A percentile compares a stretch with the other conserved stretches of the same genome.
These are phyloP conservation scores for Cyberlindnera saturnus DNA, from an alignment of 805 yeast species.

Conservation along the genomic window DNA sequence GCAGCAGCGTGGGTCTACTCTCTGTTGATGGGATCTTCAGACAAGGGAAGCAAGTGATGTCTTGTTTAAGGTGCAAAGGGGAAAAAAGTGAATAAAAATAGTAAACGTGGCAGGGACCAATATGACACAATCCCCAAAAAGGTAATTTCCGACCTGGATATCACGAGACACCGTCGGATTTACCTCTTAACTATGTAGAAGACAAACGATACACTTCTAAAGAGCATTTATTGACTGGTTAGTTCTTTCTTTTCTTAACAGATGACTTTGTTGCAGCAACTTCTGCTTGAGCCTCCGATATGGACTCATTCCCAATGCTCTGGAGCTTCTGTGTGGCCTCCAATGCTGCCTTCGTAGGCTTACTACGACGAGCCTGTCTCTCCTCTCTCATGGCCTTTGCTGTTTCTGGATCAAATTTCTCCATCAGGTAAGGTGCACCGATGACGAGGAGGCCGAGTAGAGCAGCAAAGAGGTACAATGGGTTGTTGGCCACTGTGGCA, in stretches of 20 bases:
- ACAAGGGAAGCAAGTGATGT: too few species aligned
- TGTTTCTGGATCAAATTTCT: constrained; percentile 35
- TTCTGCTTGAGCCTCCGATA: not conserved
- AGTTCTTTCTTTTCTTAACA: constrained; percentile 2
- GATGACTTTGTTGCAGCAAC: not conserved
- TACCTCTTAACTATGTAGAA: too few species aligned
- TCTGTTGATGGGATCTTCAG: too few species aligned
- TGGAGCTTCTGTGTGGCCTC: constrained; percentile 3
- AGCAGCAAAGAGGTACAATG: constrained; percentile 30
- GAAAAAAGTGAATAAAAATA: too few species aligned
- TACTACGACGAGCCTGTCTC: constrained; percentile 4
- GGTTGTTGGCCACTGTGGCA: constrained; percentile 30
- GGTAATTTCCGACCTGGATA: too few species aligned
- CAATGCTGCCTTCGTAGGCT: constrained; percentile 3
- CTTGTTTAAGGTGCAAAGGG: too few species aligned
- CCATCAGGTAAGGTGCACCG: constrained; percentile 30
- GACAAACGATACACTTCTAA: too few species aligned
- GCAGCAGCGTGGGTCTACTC: too few species aligned
- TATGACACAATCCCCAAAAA: too few species aligned
- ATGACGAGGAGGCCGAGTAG: constrained; percentile 22
- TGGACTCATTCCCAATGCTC: not conserved
- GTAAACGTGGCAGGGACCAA: too few species aligned
- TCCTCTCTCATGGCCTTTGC: constrained; percentile 29
- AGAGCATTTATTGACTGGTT: not conserved
- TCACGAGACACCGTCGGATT: too few species aligned